Percentiles rank a stretch among this genome's conserved stretches.
Conservation (phyloP, 257 asterid genomes). For the Jacaranda mimosifolia region DNA sequence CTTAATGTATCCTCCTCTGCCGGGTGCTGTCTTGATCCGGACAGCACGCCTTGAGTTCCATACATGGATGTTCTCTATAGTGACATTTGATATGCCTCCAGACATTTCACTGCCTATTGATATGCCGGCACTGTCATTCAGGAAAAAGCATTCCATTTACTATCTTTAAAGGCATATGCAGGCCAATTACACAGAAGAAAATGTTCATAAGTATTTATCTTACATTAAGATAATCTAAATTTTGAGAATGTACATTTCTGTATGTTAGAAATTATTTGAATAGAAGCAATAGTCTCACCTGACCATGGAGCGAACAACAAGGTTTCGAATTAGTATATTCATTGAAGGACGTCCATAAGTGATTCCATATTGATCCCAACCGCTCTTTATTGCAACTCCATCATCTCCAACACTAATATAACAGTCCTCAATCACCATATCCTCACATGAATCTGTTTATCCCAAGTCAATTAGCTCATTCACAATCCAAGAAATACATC, state of each 20-base stretch:
- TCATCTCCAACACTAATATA: conserved; percentile 98
- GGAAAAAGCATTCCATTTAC: background rate
- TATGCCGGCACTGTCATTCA: conserved; percentile 80
- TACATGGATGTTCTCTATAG: conserved; percentile 72
- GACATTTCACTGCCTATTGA: conserved; percentile 99
- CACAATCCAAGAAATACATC: background rate
- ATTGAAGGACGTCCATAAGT: conserved; percentile 78
- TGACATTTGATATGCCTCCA: conserved; percentile 87
- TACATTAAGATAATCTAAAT: too few relatives aligned
- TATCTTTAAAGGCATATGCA: background rate
- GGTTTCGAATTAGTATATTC: conserved; percentile 82
- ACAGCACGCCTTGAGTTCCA: conserved; percentile 98
- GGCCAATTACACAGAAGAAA: background rate
- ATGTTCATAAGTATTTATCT: background rate
- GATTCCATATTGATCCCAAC: conserved; percentile 98
- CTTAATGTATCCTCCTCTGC: conserved; percentile 89
- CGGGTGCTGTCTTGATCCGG: conserved; percentile 93
- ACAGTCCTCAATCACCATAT: conserved; percentile 88
- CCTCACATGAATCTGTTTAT: conserved; percentile 90
- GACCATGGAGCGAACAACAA: conserved; percentile 91
- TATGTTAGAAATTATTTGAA: background rate
- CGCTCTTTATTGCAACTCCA: conserved; percentile 96
- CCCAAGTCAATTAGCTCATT: conserved; percentile 14
- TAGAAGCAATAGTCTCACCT: conserved; percentile 57
- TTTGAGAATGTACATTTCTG: background rate